Evolutionary conservation across 140 eudicot species (phyloP).

Genomic region (Eryngium alpinum): DNA sequence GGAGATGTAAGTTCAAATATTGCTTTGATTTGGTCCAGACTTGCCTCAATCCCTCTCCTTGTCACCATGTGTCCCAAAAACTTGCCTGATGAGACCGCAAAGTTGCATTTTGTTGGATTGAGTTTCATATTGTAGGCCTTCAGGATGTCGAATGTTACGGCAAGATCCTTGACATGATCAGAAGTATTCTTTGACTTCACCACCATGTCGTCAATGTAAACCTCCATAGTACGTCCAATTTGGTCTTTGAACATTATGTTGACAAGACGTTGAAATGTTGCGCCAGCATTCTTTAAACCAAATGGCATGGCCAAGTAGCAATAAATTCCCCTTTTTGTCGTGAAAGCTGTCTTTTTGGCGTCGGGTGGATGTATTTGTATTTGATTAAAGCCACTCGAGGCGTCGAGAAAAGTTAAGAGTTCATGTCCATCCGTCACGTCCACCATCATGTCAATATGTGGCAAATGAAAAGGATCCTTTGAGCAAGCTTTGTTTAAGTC

Average conservation of each 20-base stretch:
- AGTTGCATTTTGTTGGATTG: neutral
- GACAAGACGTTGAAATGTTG: neutral
- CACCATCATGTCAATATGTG: neutral
- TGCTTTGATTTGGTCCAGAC: neutral
- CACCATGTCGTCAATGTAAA: neutral
- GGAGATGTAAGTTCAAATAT: neutral
- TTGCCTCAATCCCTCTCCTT: neutral
- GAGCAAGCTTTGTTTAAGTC: neutral
- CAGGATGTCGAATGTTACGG: neutral
- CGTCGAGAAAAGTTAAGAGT: neutral
- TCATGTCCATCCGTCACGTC: neutral
- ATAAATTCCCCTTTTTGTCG: neutral
- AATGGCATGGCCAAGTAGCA: neutral
- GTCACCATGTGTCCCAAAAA: neutral
- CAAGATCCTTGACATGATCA: neutral
- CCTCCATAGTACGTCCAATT: neutral
- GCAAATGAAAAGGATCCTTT: neutral
- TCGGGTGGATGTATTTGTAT: neutral
- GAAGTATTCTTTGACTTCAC: too few species aligned
- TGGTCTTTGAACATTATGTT: neutral
- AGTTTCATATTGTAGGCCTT: neutral
- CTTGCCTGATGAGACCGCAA: neutral
- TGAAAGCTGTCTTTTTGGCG: too few species aligned
- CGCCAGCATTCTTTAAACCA: neutral
- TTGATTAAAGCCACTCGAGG: neutral